Base-by-base conservation (phyloP, 352 stramenopile species). In the Plasmopara muralis region DNA sequence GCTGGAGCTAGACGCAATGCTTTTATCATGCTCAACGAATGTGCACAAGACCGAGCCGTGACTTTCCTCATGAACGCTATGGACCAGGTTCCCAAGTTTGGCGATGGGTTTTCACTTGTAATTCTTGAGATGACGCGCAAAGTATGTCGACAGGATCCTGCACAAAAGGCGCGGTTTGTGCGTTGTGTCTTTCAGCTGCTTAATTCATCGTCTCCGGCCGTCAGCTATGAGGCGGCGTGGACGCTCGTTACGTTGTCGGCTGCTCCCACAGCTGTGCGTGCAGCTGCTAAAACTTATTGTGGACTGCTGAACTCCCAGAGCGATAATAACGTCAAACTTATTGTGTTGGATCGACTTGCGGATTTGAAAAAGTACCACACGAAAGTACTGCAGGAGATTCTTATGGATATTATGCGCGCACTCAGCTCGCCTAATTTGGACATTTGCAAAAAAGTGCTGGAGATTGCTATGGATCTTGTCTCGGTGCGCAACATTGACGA, bases 321-420 rank as follows among this genome's bases (percentile, higher is more conserved):
- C 68, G 97, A 99, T 74, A 99, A 99, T 74, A 99, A 99, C 62
- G 95, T 99, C 45, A 99, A 99, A 77, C 83, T 99, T 12, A 99
- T 99, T 72, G 94, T 99, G 37, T 79, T 99, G 15, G 96, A 99
- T 61, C 88, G 96, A 5, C 79, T 99, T 10, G 89, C 89, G 16
- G 89, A 96, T 43, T 78, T 99, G n/a, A 98, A 98, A 70, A 97
- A 98, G 65, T 93, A 97, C 61, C 88, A 97, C 57, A 89, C 83
- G 20, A 98, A 98, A 78, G 85, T 98, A 56, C 61, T 99, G 31
- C 96, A 99, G 72, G 97, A 99, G 62, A 87, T 98, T 33, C 73
- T 99, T 47, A 99, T 99, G 95, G 97, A 99, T 65, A 98, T 99
- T 51, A 85, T 99, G 65, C 84, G 96, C 37, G 96, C 93, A 29